A percentile compares a stretch with the other conserved stretches of the same genome.
Conservation (phyloP, 2,329 filamentous ascomycete genomes). For the Orbilia brochopaga region DNA sequence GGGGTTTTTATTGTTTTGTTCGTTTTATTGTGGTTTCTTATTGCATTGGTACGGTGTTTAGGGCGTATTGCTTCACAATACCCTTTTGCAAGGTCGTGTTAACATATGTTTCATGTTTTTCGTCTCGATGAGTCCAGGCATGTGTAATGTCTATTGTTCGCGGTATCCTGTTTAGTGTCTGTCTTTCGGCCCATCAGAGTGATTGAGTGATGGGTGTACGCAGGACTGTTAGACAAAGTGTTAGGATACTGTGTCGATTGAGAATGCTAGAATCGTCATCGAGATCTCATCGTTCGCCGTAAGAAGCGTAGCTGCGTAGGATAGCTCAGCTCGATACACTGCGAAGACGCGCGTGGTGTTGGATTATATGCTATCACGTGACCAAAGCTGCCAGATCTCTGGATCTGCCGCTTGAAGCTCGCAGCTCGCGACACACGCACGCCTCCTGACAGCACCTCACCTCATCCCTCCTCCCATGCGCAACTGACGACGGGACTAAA, state of each 20-base stretch:
- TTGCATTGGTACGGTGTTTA: background rate
- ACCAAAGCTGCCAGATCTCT: slow-evolving; percentile 41
- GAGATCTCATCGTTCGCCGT: no score
- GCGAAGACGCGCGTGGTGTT: slow-evolving; percentile 10
- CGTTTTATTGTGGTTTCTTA: background rate
- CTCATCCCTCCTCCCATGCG: slow-evolving; percentile 13
- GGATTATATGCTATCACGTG: slow-evolving; percentile 38
- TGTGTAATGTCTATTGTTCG: no score
- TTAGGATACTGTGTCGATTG: no score
- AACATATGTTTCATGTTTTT: background rate
- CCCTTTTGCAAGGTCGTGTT: background rate
- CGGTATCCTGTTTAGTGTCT: no score
- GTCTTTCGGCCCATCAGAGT: no score
- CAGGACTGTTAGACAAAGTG: no score
- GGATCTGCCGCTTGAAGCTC: slow-evolving; percentile 5
- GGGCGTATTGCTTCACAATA: background rate
- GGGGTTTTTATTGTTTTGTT: no score
- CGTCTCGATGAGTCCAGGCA: no score
- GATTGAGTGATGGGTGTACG: no score
- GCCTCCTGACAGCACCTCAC: slow-evolving; percentile 25
- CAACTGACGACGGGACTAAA: slow-evolving; percentile 18
- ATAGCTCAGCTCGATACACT: no score
- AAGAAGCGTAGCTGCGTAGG: no score
- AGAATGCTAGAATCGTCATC: no score
- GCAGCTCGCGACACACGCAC: slow-evolving; percentile 6